Base-by-base conservation (phyloP, 305 asterid species). In the Solanum hybrid region DNA sequence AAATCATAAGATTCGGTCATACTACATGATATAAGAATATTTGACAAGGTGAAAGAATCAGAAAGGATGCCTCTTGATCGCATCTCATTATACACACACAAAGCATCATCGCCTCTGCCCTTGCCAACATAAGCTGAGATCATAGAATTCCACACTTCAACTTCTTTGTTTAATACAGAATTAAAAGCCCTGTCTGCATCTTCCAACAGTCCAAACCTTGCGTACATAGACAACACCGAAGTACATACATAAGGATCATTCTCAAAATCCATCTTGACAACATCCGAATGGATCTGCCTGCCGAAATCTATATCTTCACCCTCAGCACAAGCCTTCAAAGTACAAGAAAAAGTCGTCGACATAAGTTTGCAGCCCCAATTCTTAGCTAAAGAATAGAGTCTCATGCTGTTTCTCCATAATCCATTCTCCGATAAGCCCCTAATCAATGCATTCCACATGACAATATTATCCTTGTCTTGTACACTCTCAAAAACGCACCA, bases 141-240 rank as follows among this genome's bases (percentile, higher is more conserved):
- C 96, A 96, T 94, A 88, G 98, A 92, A 89, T 97, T 96, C 98
- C 99, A 96, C 88, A 93, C 36, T 90, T 93, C 98, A 70, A 95
- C 95, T 81, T 92, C 93, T 91, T 91, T 94, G n/a, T 92, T 89
- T 83, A 57, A 31, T 27, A 89, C 91, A 33, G 91, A 89, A 89
- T 45, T 70, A 81, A 95, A 95, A 86, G 95, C 92, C 79, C 89
- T 89, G 90, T 92, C 93, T 6, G 97, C 96, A 41, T 94, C 93
- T 90, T 92, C 92, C 79, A 95, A 83, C 17, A 89, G 79, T 89
- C 95, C 95, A 91, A 94, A 91, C 91, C 92, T 96, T 72, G 97
- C 93, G 87, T 96, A 96, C 94, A 95, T 93, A 33, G 97, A 95
- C 87, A 96, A 72, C 29, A 96, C 94, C 72, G 99, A 96, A 27